A percentile compares a stretch with the other conserved stretches of the same genome.
phyloP scores from a whole-genome alignment of 116 monocot species.

The Zostera marina region DNA sequence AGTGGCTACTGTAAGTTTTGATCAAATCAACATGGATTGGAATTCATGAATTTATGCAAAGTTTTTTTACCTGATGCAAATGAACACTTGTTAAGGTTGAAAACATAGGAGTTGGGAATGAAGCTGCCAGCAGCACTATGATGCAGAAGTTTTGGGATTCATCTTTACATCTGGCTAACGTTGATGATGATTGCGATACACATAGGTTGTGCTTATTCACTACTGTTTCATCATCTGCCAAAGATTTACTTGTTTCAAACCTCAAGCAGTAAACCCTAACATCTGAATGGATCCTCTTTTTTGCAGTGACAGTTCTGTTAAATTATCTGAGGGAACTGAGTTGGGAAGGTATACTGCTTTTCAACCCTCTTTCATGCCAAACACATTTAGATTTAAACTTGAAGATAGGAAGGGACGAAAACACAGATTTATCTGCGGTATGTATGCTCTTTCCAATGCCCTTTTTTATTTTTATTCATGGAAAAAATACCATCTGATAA shows the following conservation, averaged over 20 bases:
- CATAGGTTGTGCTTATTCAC: conserved; percentile 15
- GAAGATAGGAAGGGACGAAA: conserved; percentile 71
- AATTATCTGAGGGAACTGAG: conserved; percentile 40
- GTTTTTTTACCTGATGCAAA: not conserved
- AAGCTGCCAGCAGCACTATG: conserved; percentile 20
- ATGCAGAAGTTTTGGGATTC: conserved; percentile 72
- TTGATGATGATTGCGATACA: conserved; percentile 44
- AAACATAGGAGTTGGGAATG: conserved; percentile 19
- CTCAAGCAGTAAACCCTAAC: not conserved
- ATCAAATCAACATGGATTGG: not conserved
- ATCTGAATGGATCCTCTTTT: not conserved
- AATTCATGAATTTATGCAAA: not conserved
- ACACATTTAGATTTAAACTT: conserved; percentile 65
- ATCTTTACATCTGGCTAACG: conserved; percentile 31
- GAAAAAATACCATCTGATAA: not conserved
- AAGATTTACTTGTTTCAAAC: not conserved
- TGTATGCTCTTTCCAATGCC: not conserved
- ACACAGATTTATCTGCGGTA: conserved; percentile 94
- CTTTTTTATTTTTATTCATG: not conserved
- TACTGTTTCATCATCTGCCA: not conserved
- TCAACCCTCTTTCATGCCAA: conserved; percentile 21
- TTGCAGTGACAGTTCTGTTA: conserved; percentile 39
- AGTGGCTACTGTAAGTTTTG: conserved; percentile 70
- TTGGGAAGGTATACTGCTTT: conserved; percentile 16
- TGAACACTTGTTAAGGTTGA: conserved; percentile 24